Percentiles rank a stretch among this genome's conserved stretches.
These are phyloP conservation scores for Solanum etuberosum DNA, from an alignment of 257 asterid genomes.

Conservation along the genomic window DNA sequence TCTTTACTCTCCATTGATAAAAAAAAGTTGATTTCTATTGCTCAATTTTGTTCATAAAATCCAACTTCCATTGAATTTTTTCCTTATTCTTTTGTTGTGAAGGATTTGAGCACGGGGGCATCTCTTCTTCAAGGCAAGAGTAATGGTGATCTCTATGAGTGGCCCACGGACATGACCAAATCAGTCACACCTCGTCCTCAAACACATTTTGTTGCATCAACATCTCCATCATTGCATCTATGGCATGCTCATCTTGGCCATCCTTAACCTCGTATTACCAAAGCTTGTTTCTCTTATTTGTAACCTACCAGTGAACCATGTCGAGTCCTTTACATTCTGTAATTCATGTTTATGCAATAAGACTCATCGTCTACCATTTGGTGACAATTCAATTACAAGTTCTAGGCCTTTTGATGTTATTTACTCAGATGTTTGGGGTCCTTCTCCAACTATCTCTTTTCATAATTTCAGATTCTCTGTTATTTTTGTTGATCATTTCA, in stretches of 20 bases:
- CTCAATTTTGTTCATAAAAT: neutral
- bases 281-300: neutral
- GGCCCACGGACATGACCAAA: neutral
- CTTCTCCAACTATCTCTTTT: neutral
- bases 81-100: neutral
- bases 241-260: neutral
- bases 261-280: neutral
- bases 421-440: neutral
- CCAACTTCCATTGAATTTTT: neutral
- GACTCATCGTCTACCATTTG: neutral
- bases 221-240: neutral
- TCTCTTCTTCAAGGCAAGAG: neutral
- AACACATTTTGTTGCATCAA: neutral
- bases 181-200: neutral
- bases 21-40: neutral
- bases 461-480: neutral
- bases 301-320: neutral
- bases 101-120: neutral
- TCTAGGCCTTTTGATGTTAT: neutral
- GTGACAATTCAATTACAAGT: neutral
- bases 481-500: neutral
- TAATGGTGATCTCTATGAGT: neutral
- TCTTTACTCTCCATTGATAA: neutral
- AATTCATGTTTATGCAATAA: neutral
- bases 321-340: neutral